Evolutionary conservation across 192 early-diverging fungal genomes (phyloP).

Genomic region (Podila epigama): DNA sequence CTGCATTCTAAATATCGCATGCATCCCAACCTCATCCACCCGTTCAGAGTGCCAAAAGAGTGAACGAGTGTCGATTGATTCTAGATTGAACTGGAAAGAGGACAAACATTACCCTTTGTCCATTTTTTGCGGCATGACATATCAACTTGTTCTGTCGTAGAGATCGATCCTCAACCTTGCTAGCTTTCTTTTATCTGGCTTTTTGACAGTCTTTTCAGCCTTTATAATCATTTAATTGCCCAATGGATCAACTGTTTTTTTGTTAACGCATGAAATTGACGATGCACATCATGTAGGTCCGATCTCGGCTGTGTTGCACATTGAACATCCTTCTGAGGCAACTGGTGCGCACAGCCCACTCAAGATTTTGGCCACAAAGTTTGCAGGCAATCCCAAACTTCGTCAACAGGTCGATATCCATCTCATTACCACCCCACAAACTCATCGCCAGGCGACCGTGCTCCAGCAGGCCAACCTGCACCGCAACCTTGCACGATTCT

Average conservation of each 20-base stretch:
- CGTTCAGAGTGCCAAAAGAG: no score
- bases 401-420: constrained; percentile 57
- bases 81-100: no score
- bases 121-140: no score
- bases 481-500: constrained; percentile 62
- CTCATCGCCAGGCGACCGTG: constrained; percentile 31
- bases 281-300: constrained; percentile 40
- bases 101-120: no score
- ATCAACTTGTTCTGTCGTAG: no score
- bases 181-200: no score
- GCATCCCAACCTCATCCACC: no score
- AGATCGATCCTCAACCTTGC: no score
- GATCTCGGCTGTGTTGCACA: constrained; percentile 61
- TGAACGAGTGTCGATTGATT: no score
- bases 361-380: constrained; percentile 23
- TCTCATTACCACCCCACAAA: constrained; percentile 43
- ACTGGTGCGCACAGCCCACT: constrained; percentile 22
- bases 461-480: constrained; percentile 56
- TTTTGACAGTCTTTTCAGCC: no score
- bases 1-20: no score
- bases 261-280: background rate
- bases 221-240: constrained; percentile 2
- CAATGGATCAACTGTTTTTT: background rate
- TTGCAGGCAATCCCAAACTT: constrained; percentile 47
- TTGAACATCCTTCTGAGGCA: constrained; percentile 19